Percentiles rank a stretch among this genome's conserved stretches.
These are phyloP conservation scores for Helicostylum pulchrum DNA, from an alignment of 192 early-diverging fungal species.

Conservation along the genomic window DNA sequence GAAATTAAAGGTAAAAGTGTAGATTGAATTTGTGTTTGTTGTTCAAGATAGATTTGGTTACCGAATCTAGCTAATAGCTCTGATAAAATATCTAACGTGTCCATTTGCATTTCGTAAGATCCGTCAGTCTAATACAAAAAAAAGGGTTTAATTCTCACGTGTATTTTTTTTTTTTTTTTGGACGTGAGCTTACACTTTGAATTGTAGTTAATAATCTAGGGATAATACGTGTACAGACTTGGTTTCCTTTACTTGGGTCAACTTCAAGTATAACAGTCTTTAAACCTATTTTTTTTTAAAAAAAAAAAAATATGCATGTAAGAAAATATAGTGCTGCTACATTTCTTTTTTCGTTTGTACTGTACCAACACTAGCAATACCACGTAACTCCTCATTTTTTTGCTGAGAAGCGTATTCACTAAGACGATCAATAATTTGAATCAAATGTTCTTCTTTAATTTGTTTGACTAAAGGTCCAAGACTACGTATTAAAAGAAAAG, in stretches of 20 bases:
- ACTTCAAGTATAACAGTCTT: constrained; percentile 81
- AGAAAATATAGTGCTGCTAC: background rate
- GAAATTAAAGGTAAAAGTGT: constrained; percentile 64
- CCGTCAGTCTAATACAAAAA: constrained; percentile 34
- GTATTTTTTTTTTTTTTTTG: background rate
- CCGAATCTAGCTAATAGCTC: constrained; percentile 75
- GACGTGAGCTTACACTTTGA: constrained; percentile 46
- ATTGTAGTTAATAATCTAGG: constrained; percentile 66
- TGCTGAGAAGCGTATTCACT: constrained; percentile 56
- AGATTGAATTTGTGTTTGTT: constrained; percentile 60
- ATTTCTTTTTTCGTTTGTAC: background rate
- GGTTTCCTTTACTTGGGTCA: constrained; percentile 46
- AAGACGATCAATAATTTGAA: constrained; percentile 68
- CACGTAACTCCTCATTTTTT: constrained; percentile 66
- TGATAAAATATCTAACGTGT: constrained; percentile 71
- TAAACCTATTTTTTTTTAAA: constrained; percentile 27
- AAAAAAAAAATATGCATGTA: background rate
- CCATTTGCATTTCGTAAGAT: constrained; percentile 59
- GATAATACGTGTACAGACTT: constrained; percentile 59
- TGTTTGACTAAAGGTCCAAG: constrained; percentile 77
- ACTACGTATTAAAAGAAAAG: constrained; percentile 36
- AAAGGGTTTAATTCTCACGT: background rate
- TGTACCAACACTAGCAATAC: constrained; percentile 81
- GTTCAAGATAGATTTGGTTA: constrained; percentile 40
- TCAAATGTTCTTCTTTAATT: constrained; percentile 61